A percentile compares a stretch with the other conserved stretches of the same genome.
phyloP scores from a whole-genome alignment of 2,329 filamentous ascomycete species.

The Cercospora sp. region DNA sequence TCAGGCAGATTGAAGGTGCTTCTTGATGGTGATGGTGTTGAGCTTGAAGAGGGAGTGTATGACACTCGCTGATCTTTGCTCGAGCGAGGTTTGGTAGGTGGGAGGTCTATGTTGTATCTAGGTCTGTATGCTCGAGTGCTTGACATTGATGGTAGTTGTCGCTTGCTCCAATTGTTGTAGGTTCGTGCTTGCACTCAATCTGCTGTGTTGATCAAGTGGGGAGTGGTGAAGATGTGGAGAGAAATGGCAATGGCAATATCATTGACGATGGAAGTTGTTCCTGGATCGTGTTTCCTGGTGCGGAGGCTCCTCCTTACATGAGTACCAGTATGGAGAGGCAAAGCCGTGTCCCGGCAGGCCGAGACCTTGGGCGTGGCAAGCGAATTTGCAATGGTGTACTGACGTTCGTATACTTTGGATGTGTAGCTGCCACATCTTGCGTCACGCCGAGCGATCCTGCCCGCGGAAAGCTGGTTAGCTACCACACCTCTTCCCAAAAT shows the following conservation, averaged over 20 bases:
- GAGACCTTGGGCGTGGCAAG: conserved; percentile 6
- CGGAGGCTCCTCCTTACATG: neutral
- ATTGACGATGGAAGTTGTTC: neutral
- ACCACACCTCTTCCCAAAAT: conserved; percentile 4
- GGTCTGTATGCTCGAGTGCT: conserved; percentile 1
- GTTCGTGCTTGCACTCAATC: neutral
- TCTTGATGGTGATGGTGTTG: neutral
- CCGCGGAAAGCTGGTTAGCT: conserved; percentile 4
- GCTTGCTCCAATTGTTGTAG: no score
- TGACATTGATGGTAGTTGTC: conserved; percentile 6
- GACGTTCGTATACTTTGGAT: neutral
- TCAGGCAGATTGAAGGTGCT: neutral
- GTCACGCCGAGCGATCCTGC: conserved; percentile 6
- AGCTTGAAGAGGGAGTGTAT: neutral
- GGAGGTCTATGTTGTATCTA: neutral
- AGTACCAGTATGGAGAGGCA: neutral
- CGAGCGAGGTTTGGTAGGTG: conserved; percentile 1
- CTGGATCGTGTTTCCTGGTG: neutral
- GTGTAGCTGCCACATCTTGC: neutral
- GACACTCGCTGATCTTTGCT: neutral
- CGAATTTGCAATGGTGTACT: neutral
- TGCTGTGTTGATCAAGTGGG: neutral
- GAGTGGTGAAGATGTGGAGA: neutral
- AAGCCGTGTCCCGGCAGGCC: neutral
- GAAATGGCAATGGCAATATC: neutral